phyloP scores from a whole-genome alignment of 257 asterid genomes.

The Penstemon eatonii region DNA sequence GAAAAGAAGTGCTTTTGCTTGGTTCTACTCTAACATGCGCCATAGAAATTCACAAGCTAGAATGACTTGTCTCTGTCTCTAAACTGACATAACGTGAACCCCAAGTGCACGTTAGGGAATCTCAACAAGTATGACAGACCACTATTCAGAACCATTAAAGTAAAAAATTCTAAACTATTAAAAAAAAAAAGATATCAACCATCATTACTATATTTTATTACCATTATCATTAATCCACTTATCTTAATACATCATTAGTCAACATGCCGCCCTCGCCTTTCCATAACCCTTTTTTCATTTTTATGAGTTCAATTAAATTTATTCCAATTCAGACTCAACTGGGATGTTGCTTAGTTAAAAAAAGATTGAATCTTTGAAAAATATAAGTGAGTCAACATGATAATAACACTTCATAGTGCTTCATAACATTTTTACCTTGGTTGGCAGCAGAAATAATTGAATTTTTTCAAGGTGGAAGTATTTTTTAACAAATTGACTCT shows the following conservation, averaged over 20 bases:
- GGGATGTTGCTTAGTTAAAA: background rate
- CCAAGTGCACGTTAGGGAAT: conserved; percentile 60
- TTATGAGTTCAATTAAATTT: background rate
- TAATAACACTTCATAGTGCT: conserved; percentile 11
- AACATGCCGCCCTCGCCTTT: background rate
- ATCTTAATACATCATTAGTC: conserved; percentile 12
- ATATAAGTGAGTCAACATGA: conserved; percentile 22
- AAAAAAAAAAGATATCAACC: background rate
- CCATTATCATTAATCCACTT: conserved; percentile 6
- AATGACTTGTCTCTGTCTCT: conserved; percentile 60
- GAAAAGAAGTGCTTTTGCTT: conserved; percentile 28
- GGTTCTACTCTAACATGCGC: conserved; percentile 34
- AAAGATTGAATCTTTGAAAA: conserved; percentile 26
- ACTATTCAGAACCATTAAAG: conserved; percentile 23
- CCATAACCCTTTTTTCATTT: background rate
- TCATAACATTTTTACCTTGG: conserved; percentile 3
- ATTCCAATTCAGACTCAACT: conserved; percentile 17
- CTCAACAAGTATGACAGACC: conserved; percentile 39
- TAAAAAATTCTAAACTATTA: background rate
- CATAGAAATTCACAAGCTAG: conserved; percentile 54
- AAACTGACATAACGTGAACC: conserved; percentile 58
- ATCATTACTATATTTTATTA: conserved; percentile 12
- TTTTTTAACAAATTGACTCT: conserved; percentile 15
- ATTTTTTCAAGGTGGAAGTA: background rate
- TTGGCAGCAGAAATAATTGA: conserved; percentile 3